Evolutionary conservation across 2,329 filamentous ascomycete species (phyloP), one percentile per base, ranked within the genome.

Genomic region (Pyricularia sp.): DNA sequence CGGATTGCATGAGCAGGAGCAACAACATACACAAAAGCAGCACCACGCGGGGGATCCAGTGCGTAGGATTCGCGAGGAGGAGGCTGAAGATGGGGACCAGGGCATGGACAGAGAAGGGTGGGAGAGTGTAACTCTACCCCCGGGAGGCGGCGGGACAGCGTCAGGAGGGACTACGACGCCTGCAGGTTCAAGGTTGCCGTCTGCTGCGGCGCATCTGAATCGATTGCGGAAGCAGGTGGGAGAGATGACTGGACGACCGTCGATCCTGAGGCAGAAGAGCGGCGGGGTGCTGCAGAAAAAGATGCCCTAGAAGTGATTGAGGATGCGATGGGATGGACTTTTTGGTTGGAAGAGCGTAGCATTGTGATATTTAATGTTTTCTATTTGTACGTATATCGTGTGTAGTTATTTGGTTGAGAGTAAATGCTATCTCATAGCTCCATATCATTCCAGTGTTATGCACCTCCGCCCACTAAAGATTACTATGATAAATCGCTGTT

Each of bases 161-260:
- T 71, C 70, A 3, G 72, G 72, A 26, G 71, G 72, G 28, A 73
- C 75, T 1, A 19, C 10, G 10, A 59, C 55, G 35, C 35, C 62
- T 19, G 28, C 62, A 16, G 55, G 13, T 28, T 59, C 55, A 28
- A 53, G 35, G 40, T n/a, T 62, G 35, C 62, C 62, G 22, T 62
- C 62, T 22, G 78, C 75, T 4, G 76, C 77, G 59, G 79, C 82
- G 10, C 74, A 76, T 64, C 72, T 84, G 69, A 83, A 79, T 64
- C 72, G 60, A 24, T 16, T 62, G n/a, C 33, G 35, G 62, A 63
- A 28, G 26, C 62, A 63, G 26, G 62, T 63, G 84, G 53, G 81
- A 80, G 5, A 79, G 77, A 66, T 75, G 81, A 69, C 70, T 84
- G 40, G 62, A 26, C 65, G 68, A 19, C 68, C 68, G 22, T 65